phyloP scores from a whole-genome alignment of 805 yeast genomes.

The Ascoidea rubescens region DNA sequence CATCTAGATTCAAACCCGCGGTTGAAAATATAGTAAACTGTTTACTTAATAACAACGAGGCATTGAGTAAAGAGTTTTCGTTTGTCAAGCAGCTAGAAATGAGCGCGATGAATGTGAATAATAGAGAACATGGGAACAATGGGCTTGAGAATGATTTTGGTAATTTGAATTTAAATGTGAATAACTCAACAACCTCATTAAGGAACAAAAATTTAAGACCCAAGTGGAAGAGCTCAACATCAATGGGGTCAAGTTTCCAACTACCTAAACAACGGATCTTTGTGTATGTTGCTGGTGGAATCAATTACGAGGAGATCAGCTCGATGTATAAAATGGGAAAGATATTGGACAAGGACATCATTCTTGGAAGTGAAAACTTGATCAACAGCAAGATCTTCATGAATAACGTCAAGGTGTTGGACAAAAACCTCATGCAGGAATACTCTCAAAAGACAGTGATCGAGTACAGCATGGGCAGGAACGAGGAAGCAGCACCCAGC shows the following conservation, averaged over 20 bases:
- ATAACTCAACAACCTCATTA: slow-evolving; percentile 32
- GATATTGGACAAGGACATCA: slow-evolving; percentile 53
- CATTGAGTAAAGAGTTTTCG: slow-evolving; percentile 55
- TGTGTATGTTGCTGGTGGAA: slow-evolving; percentile 80
- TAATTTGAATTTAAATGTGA: slow-evolving; percentile 17
- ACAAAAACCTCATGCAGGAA: too few species aligned
- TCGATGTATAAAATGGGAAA: slow-evolving; percentile 58
- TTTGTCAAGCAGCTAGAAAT: slow-evolving; percentile 49
- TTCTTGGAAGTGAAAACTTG: slow-evolving; percentile 63
- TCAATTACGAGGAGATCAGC: slow-evolving; percentile 71
- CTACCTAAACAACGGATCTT: slow-evolving; percentile 54
- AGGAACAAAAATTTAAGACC: slow-evolving; percentile 64
- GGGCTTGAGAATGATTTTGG: background rate
- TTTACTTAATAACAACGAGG: slow-evolving; percentile 24
- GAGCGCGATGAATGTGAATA: slow-evolving; percentile 21
- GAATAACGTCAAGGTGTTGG: background rate
- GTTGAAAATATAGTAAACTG: slow-evolving; percentile 41
- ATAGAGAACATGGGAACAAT: slow-evolving; percentile 21
- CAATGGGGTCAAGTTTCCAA: slow-evolving; percentile 14
- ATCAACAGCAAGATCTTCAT: too few species aligned
- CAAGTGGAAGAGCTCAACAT: slow-evolving; percentile 42
- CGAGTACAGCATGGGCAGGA: background rate
- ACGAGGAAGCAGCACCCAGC: background rate
- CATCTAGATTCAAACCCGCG: slow-evolving; percentile 65
- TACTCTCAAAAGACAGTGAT: background rate